Percentiles rank a stretch among this genome's conserved stretches.
These are phyloP conservation scores for Mallotus repandus DNA, from an alignment of 441 rosid genomes.

Conservation along the genomic window DNA sequence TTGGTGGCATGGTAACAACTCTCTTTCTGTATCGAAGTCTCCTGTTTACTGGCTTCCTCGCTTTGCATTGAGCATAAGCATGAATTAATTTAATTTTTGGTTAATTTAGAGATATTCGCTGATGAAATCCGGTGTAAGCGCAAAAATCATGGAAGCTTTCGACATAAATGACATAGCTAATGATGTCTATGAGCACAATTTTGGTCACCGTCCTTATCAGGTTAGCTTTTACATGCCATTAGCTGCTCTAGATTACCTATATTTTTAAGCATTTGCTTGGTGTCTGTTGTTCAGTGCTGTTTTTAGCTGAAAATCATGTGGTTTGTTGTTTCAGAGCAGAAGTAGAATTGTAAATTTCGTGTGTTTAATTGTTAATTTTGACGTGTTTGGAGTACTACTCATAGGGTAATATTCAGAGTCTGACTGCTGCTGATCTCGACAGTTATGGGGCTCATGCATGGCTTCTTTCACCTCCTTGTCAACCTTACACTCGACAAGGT, in stretches of 20 bases:
- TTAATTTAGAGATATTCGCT: conserved; percentile 69
- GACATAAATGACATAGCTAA: conserved; percentile 88
- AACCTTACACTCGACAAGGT: conserved; percentile 98
- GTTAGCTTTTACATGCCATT: conserved; percentile 26
- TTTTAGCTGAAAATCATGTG: too few relatives aligned
- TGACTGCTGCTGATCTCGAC: conserved; percentile 76
- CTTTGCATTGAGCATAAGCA: background rate
- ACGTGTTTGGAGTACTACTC: conserved; percentile 10
- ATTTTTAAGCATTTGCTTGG: too few relatives aligned
- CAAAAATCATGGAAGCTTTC: conserved; percentile 72
- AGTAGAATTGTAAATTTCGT: background rate
- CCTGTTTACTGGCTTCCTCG: background rate
- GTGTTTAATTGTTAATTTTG: background rate
- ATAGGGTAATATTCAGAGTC: conserved; percentile 89
- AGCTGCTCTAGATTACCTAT: background rate
- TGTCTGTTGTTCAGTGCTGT: too few relatives aligned
- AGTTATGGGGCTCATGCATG: conserved; percentile 70
- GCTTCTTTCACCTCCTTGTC: conserved; percentile 99
- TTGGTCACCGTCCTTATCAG: conserved; percentile 91
- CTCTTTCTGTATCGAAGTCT: background rate
- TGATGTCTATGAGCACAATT: conserved; percentile 85
- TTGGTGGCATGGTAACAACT: conserved; percentile 75
- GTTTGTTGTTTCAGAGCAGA: background rate
- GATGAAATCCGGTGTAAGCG: conserved; percentile 51
- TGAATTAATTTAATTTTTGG: background rate